A percentile compares a stretch with the other conserved stretches of the same genome.
Conservation (phyloP, 1,284 basidiomycete species). For the Mycosarcoma mackinlayi region DNA sequence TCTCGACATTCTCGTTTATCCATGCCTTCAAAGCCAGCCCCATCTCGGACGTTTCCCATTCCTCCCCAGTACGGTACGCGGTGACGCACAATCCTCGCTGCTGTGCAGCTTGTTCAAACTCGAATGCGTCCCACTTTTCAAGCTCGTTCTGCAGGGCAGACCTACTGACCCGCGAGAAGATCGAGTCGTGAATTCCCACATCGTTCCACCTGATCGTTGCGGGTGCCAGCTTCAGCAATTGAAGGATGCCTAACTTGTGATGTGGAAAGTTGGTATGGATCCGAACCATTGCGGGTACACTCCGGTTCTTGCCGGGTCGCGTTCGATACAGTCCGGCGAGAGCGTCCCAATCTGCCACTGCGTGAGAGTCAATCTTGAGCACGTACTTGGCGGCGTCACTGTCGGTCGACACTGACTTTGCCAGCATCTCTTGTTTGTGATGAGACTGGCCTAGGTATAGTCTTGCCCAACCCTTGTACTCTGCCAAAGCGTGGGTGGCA, state of each 20-base stretch:
- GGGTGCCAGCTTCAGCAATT: conserved; percentile 17
- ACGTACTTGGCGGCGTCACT: conserved; percentile 1
- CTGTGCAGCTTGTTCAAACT: conserved; percentile 29
- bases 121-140: conserved; percentile 23
- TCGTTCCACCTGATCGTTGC: conserved; percentile 6
- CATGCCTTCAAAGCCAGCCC: conserved; percentile 14
- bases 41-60: conserved; percentile 29
- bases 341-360: conserved; percentile 28
- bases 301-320: background rate
- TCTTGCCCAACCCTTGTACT: conserved; percentile 23
- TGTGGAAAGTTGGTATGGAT: conserved; percentile 46
- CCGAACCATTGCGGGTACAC: conserved; percentile 10
- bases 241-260: conserved; percentile 38
- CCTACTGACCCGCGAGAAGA: background rate
- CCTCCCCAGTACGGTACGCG: conserved; percentile 13
- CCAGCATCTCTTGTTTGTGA: conserved; percentile 5
- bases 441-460: background rate
- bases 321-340: conserved; percentile 30
- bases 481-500: conserved; percentile 25
- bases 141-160: conserved; percentile 12
- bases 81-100: conserved; percentile 28
- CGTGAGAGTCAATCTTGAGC: conserved; percentile 11
- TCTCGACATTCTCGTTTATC: conserved; percentile 11
- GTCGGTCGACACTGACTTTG: background rate
- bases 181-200: background rate